Evolutionary conservation across 225 moss, liverwort and hornwort species (phyloP), one percentile per base, ranked within the genome.

Genomic region (Physcomitrellopsis africana): DNA sequence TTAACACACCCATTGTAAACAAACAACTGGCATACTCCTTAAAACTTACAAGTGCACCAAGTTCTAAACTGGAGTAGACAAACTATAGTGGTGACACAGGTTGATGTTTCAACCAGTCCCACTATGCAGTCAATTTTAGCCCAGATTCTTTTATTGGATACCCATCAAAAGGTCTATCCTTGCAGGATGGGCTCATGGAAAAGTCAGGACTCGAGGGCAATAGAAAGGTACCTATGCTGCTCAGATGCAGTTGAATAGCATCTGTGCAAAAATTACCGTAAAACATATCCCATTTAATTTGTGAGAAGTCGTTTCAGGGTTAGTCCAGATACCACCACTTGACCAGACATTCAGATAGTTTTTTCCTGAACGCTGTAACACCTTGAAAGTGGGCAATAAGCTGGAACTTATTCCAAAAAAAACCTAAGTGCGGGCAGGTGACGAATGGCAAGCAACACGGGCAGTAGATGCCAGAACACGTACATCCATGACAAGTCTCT

Each of bases 381-480:
- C 81, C 76, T 45, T 69, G 76, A 41, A 67, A 70, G 52, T 67
- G 80, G 75, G 72, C 81, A 72, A 79, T 83, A 51, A 79, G 78
- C 83, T 83, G 83, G 72, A 81, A 76, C 78, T 86, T 86, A 86
- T 84, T 83, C 70, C 62, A 66, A 76, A 62, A 45, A 70, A 71
- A 80, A 68, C 52, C 86, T 78, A 79, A 32, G 47, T 26, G 71
- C 71, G 56, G 57, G 70, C 76, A 57, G 69, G 67, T 67, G 80
- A 75, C 70, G 70, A 67, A 75, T 72, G 68, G 86, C 80, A 81
- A 86, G 75, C 78, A 68, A 83, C 72, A 70, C 74, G 73, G 64
- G 76, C 69, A 70, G 70, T 60, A 67, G 71, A 73, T 53, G 81
- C 76, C 76, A 54, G 81, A 70, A 83, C 84, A 84, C 47, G 79